Base-by-base conservation (phyloP, 75 land plant genomes). In the Cryptomeria japonica region DNA sequence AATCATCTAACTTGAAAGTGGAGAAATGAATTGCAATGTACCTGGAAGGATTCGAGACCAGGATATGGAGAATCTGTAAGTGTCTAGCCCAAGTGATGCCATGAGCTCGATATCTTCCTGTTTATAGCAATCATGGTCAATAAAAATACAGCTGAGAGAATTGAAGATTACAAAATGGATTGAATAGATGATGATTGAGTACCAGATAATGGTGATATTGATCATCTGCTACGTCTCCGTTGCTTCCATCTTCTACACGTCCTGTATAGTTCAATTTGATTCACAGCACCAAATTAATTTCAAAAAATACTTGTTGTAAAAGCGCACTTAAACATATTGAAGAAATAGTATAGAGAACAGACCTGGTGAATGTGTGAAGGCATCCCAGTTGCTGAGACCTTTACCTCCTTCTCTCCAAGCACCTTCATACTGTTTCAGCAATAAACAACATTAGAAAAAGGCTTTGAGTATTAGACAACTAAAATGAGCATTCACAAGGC, bases 351-450 rank as follows among this genome's bases (percentile, higher is more conserved):
- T 31, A 38, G 49, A 73, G 68, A 19, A 11, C 46, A n/a, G 77
- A 92, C 94, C 94, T 88, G 89, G 91, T 22, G 88, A 9, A 84
- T 91, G 92, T 1, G 92, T 76, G 84, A 89, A 91, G 9, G 88
- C 89, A 32, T 94, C 95, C 95, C 95, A 58, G 19, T 5, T 58
- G 84, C 84, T 82, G 1, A 44, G 51, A 41, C 46, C 49, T 82
- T 46, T 82, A 31, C 94, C 94, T 32, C 84, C 94, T 85, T 93
- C 93, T 3, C 56, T 47, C 18, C 85, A 89, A 25, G 93, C 94
- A 14, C 95, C 95, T 87, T 94, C 95, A 87, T 91, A 91, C 95
- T 94, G 88, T 41, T 58, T 14, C 84, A 58, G 3, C 32, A 12
- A 25, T 68, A 28, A 25, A 25, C 72, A 68, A 2, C 8, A 68